Base-by-base conservation (phyloP, 805 yeast genomes). In the Yarrowia deformans region DNA sequence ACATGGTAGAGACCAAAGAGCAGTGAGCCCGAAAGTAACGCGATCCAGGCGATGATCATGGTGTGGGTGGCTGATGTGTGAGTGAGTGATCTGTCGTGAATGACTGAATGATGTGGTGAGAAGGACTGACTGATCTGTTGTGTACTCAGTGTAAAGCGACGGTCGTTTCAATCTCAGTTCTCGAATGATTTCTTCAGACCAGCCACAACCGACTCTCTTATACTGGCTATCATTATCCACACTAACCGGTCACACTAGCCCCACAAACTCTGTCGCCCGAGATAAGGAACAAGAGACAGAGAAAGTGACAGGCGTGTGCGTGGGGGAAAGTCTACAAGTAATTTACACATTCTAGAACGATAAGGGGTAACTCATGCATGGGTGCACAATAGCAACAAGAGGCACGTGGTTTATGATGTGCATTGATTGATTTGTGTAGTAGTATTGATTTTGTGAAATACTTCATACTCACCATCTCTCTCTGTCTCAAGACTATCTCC, bases 221-320 rank as follows among this genome's bases (percentile, higher is more conserved):
- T 39, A 55, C 35, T 18, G 39, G 4, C 61, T 55, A 39, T 54
- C 43, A 50, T 39, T 40, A 37, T 48, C 34, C 52, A 14, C 34
- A 13, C 52, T 46, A 52, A 8, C 60, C 8, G 14, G n/a, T 16
- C 8, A 16, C 45, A 39, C 46, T 56, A 56, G 46, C 63, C 63
- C 63, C 63, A 56, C 63, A 56, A 56, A 56, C 63, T 56, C 48
- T 56, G 63, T 40, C 39, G 14, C 1, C 5, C 29, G 14, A 35
- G 58, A 52, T 52, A 52, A 52, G 56, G 39, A 45, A 10, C 37
- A 18, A 18, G 40, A 40, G 43, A 40, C 18, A 50, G 61, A 55
- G 29, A 7, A 18, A 18, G 40, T 14, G 43, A 40, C 18, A 50
- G 61, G 23, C 46, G 35, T 55, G 61, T n/a, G n/a, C n/a, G n/a